Percentiles rank a stretch among this genome's conserved stretches.
Conservation (phyloP, 73 alveolate genomes). For the Tetrahymena elliotti region DNA sequence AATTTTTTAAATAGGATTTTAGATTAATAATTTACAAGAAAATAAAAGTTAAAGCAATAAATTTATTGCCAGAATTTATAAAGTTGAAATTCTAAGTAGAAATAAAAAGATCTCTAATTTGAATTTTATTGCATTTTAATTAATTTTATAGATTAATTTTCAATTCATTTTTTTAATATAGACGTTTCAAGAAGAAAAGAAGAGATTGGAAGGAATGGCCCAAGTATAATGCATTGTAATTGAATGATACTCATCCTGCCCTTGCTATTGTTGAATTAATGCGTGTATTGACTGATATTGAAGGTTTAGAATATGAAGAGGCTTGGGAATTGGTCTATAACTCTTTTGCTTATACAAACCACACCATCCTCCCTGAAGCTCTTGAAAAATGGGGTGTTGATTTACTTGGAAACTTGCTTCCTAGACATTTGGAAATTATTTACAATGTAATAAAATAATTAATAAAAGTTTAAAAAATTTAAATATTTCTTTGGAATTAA, state of each 20-base stretch:
- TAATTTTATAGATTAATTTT: too few species aligned
- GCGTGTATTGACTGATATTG: constrained; percentile 69
- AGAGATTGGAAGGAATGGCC: constrained; percentile 25
- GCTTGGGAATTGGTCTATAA: constrained; percentile 69
- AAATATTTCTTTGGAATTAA: background rate
- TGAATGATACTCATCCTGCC: constrained; percentile 89
- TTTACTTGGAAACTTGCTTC: constrained; percentile 61
- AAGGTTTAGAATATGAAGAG: constrained; percentile 63
- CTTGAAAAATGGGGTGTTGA: constrained; percentile 82
- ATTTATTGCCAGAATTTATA: background rate
- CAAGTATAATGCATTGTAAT: constrained; percentile 54
- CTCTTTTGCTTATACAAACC: constrained; percentile 76
- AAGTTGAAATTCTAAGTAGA: too few species aligned
- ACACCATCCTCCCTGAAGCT: constrained; percentile 91
- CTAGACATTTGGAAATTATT: constrained; percentile 83
- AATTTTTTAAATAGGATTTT: background rate
- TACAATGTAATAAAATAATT: constrained; percentile 64
- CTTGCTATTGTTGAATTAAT: constrained; percentile 73
- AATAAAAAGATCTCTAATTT: too few species aligned
- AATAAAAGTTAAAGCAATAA: background rate
- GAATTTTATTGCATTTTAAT: too few species aligned
- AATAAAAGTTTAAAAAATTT: constrained; percentile 48
- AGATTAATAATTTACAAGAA: too few species aligned
- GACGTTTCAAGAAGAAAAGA: constrained; percentile 46
- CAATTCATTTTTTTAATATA: background rate